Evolutionary conservation across 257 asterid genomes (phyloP).

Genomic region (Handroanthus guayacan): DNA sequence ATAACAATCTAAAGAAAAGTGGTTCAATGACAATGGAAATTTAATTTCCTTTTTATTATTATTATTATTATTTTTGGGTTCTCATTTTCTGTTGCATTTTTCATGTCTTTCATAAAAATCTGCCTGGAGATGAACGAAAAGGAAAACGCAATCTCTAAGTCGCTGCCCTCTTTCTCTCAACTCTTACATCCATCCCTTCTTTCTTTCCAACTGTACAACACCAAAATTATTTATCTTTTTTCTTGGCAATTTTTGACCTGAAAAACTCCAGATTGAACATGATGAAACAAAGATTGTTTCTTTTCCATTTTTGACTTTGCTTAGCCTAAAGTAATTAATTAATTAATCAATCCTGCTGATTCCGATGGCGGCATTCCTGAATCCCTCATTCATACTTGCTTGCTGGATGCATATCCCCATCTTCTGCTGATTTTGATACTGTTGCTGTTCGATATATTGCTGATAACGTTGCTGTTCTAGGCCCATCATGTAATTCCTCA

Average conservation of each 20-base stretch:
- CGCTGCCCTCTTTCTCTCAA: background rate
- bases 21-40: background rate
- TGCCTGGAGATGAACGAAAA: background rate
- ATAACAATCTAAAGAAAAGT: background rate
- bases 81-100: background rate
- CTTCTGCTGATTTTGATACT: slow-evolving; percentile 15
- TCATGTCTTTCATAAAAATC: background rate
- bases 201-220: slow-evolving; percentile 37
- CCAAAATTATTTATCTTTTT: slow-evolving; percentile 31
- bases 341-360: slow-evolving; percentile 50
- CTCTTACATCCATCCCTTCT: background rate
- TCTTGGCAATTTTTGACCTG: background rate
- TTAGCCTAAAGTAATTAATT: background rate
- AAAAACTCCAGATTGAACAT: slow-evolving; percentile 13
- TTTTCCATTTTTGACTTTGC: slow-evolving; percentile 26
- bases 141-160: background rate
- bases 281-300: slow-evolving; percentile 56
- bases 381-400: slow-evolving; percentile 54
- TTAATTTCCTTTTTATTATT: background rate
- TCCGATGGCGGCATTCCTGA: slow-evolving; percentile 59
- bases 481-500: slow-evolving; percentile 64
- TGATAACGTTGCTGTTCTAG: slow-evolving; percentile 45
- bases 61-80: background rate
- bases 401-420: slow-evolving; percentile 52
- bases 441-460: slow-evolving; percentile 37